Conservation (phyloP, 1,284 basidiomycete genomes). For the Tilletia setariae region DNA sequence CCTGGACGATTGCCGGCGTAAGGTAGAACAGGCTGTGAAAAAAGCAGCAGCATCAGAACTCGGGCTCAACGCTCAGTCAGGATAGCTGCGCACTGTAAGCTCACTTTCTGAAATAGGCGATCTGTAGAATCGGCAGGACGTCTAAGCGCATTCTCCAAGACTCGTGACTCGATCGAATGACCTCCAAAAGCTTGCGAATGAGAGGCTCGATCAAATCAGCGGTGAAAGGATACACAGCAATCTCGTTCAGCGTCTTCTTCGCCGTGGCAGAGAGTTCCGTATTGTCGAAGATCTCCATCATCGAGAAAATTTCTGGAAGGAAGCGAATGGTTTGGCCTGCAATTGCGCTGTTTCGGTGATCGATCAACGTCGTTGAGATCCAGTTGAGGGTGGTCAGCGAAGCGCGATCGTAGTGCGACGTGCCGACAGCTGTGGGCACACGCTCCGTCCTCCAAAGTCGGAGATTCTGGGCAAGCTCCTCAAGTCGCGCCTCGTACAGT, state of each 20-base stretch:
- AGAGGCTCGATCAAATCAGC: slow-evolving; percentile 22
- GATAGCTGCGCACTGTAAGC: slow-evolving; percentile 27
- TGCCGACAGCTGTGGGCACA: slow-evolving; percentile 54
- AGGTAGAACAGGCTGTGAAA: slow-evolving; percentile 52
- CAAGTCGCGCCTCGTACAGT: slow-evolving; percentile 60
- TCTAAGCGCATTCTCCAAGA: slow-evolving; percentile 51
- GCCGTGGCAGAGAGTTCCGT: slow-evolving; percentile 43
- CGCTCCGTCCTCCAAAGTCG: slow-evolving; percentile 47
- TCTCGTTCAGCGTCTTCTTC: slow-evolving; percentile 38
- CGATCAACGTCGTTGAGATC: slow-evolving; percentile 49
- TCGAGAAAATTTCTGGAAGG: slow-evolving; percentile 49
- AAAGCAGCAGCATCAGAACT: slow-evolving; percentile 41
- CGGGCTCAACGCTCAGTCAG: slow-evolving; percentile 47
- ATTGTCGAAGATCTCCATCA: slow-evolving; percentile 52
- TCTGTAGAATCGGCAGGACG: slow-evolving; percentile 46
- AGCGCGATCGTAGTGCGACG: slow-evolving; percentile 48
- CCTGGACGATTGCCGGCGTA: slow-evolving; percentile 24
- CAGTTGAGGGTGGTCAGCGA: slow-evolving; percentile 46
- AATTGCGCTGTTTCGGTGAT: slow-evolving; percentile 46
- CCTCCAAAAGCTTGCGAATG: slow-evolving; percentile 35
- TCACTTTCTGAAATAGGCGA: slow-evolving; percentile 51
- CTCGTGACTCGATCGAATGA: slow-evolving; percentile 31
- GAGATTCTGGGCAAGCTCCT: slow-evolving; percentile 46
- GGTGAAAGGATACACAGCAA: slow-evolving; percentile 41
- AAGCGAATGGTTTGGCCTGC: slow-evolving; percentile 41